Evolutionary conservation across 495 filamentous ascomycete species (phyloP).

Genomic region (Extremus antarcticus): DNA sequence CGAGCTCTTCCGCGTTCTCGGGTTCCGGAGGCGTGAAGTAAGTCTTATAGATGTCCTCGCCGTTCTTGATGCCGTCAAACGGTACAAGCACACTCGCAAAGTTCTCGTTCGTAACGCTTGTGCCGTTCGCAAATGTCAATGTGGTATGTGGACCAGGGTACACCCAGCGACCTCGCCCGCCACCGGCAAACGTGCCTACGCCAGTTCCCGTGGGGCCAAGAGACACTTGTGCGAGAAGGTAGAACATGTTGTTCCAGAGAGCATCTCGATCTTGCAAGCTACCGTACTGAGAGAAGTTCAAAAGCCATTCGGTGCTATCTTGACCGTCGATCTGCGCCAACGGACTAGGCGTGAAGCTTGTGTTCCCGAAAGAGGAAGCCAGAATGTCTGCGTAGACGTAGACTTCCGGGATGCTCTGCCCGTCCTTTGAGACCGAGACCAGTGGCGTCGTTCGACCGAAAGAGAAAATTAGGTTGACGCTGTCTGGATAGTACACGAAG

Average conservation of each 20-base stretch:
- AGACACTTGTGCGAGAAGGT: conserved; percentile 12
- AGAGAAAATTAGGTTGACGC: conserved; percentile 29
- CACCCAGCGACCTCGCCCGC: conserved; percentile 14
- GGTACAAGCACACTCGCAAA: conserved; percentile 12
- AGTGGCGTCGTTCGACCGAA: conserved; percentile 23
- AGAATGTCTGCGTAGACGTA: conserved; percentile 29
- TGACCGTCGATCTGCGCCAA: conserved; percentile 26
- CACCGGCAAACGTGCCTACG: conserved; percentile 25
- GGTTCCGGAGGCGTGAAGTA: conserved; percentile 19
- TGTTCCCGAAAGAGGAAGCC: conserved; percentile 23
- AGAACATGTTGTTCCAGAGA: conserved; percentile 21
- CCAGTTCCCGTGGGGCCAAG: conserved; percentile 21
- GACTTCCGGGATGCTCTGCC: conserved; percentile 29
- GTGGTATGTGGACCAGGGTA: conserved; percentile 4
- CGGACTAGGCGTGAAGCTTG: conserved; percentile 23
- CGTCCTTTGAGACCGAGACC: conserved; percentile 33
- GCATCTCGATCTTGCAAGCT: conserved; percentile 19
- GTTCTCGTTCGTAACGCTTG: conserved; percentile 7
- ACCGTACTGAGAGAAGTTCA: conserved; percentile 10
- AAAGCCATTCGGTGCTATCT: conserved; percentile 21
- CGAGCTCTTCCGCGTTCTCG: conserved; percentile 5
- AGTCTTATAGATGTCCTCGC: conserved; percentile 29
- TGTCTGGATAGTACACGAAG: conserved; percentile 34
- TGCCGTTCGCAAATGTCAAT: conserved; percentile 20
- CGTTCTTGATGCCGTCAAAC: conserved; percentile 26